Conservation (phyloP, 2,329 filamentous ascomycete genomes). For the Neopestalotiopsis rosae region DNA sequence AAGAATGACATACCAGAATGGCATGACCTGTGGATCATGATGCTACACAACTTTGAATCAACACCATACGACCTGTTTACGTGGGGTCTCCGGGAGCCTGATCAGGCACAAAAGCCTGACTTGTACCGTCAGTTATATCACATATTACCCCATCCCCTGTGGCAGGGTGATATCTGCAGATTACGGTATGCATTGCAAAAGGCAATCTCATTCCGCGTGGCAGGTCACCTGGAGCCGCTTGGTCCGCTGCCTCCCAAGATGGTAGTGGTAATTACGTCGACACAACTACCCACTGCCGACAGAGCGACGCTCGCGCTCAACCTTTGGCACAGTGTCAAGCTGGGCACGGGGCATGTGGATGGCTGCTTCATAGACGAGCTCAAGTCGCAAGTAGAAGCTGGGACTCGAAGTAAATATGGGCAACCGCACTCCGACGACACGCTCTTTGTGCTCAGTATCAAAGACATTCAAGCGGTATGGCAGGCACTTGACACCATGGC, state of each 20-base stretch:
- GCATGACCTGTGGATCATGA: not conserved
- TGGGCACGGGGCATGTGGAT: too few species aligned
- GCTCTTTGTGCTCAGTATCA: too few species aligned
- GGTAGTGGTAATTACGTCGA: not conserved
- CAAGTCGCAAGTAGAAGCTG: too few species aligned
- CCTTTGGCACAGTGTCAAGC: too few species aligned
- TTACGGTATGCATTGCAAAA: not conserved
- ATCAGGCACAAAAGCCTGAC: too few species aligned
- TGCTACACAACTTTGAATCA: not conserved
- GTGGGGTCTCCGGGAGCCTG: not conserved
- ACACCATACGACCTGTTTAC: not conserved
- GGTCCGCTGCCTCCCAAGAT: not conserved
- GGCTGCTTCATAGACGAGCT: too few species aligned
- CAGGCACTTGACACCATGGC: too few species aligned
- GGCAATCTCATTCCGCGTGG: not conserved
- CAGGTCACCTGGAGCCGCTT: not conserved
- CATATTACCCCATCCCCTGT: not conserved
- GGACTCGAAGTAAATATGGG: too few species aligned
- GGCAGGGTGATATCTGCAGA: not conserved
- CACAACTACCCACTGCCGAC: too few species aligned
- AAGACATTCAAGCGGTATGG: too few species aligned
- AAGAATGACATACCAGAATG: not conserved
- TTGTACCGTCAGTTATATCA: not conserved
- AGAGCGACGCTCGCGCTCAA: too few species aligned
- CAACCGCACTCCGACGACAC: too few species aligned